Conservation (phyloP, 371 early-diverging fungal species). For the Mucor saturninus region DNA sequence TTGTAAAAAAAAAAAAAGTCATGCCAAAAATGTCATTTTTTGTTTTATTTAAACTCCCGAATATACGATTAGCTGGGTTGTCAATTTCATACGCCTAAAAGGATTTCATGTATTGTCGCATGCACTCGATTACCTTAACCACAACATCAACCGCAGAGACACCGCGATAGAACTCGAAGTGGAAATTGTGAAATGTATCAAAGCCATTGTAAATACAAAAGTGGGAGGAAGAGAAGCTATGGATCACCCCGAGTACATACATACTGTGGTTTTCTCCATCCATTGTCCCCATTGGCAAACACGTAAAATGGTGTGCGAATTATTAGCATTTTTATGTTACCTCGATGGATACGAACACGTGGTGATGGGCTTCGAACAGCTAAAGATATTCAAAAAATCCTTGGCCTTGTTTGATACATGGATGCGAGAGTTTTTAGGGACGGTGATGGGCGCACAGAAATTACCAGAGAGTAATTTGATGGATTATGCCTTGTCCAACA, state of each 20-base stretch:
- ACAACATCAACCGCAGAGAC: slow-evolving; percentile 50
- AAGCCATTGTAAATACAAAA: slow-evolving; percentile 70
- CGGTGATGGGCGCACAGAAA: slow-evolving; percentile 63
- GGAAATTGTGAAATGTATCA: slow-evolving; percentile 77
- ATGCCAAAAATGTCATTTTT: background rate
- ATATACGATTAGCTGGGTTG: slow-evolving; percentile 40
- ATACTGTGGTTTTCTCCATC: slow-evolving; percentile 71
- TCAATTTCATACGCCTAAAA: slow-evolving; percentile 67
- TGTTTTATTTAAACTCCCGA: background rate
- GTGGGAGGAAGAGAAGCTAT: slow-evolving; percentile 68
- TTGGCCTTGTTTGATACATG: slow-evolving; percentile 73
- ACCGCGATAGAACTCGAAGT: slow-evolving; percentile 69
- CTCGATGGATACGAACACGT: slow-evolving; percentile 76
- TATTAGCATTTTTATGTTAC: slow-evolving; percentile 80
- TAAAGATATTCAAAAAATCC: slow-evolving; percentile 55
- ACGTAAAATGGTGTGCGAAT: slow-evolving; percentile 75
- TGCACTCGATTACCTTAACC: slow-evolving; percentile 59
- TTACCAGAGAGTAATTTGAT: slow-evolving; percentile 72
- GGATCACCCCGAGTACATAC: slow-evolving; percentile 64
- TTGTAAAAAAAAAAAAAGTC: background rate
- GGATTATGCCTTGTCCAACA: slow-evolving; percentile 81
- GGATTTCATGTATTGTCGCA: slow-evolving; percentile 68
- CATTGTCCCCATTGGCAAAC: slow-evolving; percentile 72
- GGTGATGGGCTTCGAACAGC: slow-evolving; percentile 55
- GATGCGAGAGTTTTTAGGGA: slow-evolving; percentile 69